Percentiles rank a stretch among this genome's conserved stretches.
Conservation (phyloP, 192 early-diverging fungal species). For the Backusella tarrabulga region DNA sequence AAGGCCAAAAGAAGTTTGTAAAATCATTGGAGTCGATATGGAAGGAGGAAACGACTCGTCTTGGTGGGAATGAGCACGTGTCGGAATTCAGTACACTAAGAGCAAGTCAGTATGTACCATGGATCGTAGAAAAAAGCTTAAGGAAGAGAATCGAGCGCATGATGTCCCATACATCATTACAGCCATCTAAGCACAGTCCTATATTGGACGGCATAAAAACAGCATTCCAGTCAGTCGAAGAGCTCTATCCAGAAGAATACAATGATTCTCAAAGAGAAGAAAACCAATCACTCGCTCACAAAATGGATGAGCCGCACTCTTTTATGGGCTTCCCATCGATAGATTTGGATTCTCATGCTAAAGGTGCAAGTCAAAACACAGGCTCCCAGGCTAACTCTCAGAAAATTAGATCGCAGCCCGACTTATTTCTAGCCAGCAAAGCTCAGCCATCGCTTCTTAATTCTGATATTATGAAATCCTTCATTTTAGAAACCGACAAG, state of each 20-base stretch:
- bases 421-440: background rate
- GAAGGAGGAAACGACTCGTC: constrained; percentile 59
- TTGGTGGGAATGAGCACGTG: constrained; percentile 2
- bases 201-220: constrained; percentile 33
- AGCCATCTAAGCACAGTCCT: background rate
- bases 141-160: constrained; percentile 7
- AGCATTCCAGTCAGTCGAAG: constrained; percentile 45
- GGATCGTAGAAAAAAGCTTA: constrained; percentile 15
- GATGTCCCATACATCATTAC: background rate
- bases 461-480: background rate
- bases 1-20: constrained; percentile 45
- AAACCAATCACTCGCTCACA: background rate
- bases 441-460: background rate
- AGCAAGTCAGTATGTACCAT: background rate
- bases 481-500: background rate
- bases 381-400: background rate
- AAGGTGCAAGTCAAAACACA: background rate
- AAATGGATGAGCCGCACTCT: background rate
- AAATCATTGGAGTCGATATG: constrained; percentile 60
- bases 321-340: background rate
- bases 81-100: constrained; percentile 1
- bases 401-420: background rate
- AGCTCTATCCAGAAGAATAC: constrained; percentile 22
- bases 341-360: background rate
- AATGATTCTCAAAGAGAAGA: background rate